phyloP scores from a whole-genome alignment of 1,139 yeast genomes.

The Nakaseomyces uthaithaninus region DNA sequence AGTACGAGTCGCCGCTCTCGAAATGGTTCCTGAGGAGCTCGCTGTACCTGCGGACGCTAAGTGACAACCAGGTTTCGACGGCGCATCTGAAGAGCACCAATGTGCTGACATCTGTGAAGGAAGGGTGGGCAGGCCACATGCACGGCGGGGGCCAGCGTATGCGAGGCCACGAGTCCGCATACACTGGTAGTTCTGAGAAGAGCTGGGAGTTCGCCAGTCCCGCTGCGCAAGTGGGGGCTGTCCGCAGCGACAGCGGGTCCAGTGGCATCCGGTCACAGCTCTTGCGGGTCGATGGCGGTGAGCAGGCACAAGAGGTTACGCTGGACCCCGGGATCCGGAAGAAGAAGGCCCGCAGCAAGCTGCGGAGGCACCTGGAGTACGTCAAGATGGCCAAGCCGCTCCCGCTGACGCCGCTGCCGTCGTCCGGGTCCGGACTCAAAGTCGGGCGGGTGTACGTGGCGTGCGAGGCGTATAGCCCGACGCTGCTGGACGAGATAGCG shows the following conservation, averaged over 20 bases:
- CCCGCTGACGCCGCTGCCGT: slow-evolving; percentile 18
- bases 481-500: slow-evolving; percentile 33
- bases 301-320: not conserved
- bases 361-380: slow-evolving; percentile 14
- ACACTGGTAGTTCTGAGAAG: too few species aligned
- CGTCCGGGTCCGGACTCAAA: slow-evolving; percentile 1
- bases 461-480: slow-evolving; percentile 25
- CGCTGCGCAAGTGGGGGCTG: too few species aligned
- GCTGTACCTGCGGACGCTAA: slow-evolving; percentile 16
- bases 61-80: not conserved
- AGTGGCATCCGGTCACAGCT: not conserved
- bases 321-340: slow-evolving; percentile 7
- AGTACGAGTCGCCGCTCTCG: slow-evolving; percentile 29
- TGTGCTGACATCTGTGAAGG: slow-evolving; percentile 8
- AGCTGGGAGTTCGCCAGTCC: too few species aligned
- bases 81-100: slow-evolving; percentile 1
- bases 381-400: slow-evolving; percentile 17
- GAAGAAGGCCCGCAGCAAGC: slow-evolving; percentile 11
- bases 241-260: too few species aligned
- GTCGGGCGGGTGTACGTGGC: slow-evolving; percentile 22
- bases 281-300: not conserved
- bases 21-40: slow-evolving; percentile 30
- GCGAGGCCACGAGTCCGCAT: too few species aligned
- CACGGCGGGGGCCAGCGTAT: too few species aligned
- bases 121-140: slow-evolving; percentile 5